These are phyloP conservation scores for Akanthomyces dipterigenus DNA, from an alignment of 2,329 filamentous ascomycete species.

Conservation along the genomic window DNA sequence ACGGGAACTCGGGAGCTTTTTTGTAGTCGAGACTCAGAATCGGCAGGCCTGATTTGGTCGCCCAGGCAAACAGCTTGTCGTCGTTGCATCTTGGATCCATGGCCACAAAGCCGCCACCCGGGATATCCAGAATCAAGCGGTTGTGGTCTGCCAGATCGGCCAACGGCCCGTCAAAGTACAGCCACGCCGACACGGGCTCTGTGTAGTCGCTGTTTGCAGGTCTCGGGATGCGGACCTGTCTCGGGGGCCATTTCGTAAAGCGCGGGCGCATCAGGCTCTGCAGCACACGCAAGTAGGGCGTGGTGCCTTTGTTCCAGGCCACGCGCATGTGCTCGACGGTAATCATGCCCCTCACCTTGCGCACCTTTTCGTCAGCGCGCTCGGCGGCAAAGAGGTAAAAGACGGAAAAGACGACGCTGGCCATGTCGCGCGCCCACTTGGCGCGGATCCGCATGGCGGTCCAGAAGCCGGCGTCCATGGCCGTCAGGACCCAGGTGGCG, in stretches of 20 bases:
- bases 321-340: slow-evolving; percentile 88
- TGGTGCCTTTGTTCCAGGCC: slow-evolving; percentile 91
- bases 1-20: slow-evolving; percentile 45
- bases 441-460: slow-evolving; percentile 84
- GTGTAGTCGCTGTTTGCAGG: slow-evolving; percentile 74
- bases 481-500: slow-evolving; percentile 94
- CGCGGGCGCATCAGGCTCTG: slow-evolving; percentile 69
- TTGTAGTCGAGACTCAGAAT: slow-evolving; percentile 84
- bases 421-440: slow-evolving; percentile 75
- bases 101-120: slow-evolving; percentile 90
- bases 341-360: slow-evolving; percentile 77
- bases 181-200: slow-evolving; percentile 77
- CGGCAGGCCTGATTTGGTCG: slow-evolving; percentile 79
- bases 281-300: slow-evolving; percentile 72
- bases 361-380: slow-evolving; percentile 91
- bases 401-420: slow-evolving; percentile 74
- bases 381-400: slow-evolving; percentile 94
- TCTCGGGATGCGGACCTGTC: slow-evolving; percentile 76
- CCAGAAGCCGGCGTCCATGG: slow-evolving; percentile 95
- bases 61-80: slow-evolving; percentile 90
- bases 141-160: slow-evolving; percentile 69
- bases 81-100: slow-evolving; percentile 95
- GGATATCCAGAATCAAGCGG: slow-evolving; percentile 79
- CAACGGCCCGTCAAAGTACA: slow-evolving; percentile 89
- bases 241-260: slow-evolving; percentile 72